Conservation (phyloP, 192 early-diverging fungal genomes). For the Linnemannia hyalina region DNA sequence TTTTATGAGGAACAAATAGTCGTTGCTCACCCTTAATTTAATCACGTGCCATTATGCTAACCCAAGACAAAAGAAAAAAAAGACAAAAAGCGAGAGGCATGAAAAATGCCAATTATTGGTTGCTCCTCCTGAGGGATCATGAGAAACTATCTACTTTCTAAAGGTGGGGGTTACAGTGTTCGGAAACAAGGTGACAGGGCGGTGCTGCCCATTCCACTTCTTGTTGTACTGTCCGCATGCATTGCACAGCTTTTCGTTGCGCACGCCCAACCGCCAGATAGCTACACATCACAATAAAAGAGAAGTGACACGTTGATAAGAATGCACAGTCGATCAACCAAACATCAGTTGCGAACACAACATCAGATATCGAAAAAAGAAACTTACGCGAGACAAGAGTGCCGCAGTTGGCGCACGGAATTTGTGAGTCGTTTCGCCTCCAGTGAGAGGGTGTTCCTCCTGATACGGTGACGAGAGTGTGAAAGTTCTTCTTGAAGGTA, state of each 20-base stretch:
- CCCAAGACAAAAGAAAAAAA: neutral
- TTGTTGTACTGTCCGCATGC: conserved; percentile 53
- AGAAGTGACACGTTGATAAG: neutral
- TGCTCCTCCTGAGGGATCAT: neutral
- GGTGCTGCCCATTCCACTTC: conserved; percentile 49
- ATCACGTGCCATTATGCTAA: neutral
- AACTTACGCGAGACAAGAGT: conserved; percentile 49
- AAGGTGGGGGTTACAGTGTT: conserved; percentile 36
- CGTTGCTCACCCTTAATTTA: neutral
- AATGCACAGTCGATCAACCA: too few species aligned
- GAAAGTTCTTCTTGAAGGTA: conserved; percentile 50
- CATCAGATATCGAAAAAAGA: neutral
- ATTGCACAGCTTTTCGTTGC: conserved; percentile 52
- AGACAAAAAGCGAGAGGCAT: neutral
- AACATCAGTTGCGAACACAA: neutral
- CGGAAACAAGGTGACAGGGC: conserved; percentile 38
- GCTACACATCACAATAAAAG: conserved; percentile 11
- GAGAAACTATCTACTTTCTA: conserved; percentile 32
- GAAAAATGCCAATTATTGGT: conserved; percentile 1
- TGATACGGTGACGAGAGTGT: conserved; percentile 26
- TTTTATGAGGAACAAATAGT: conserved; percentile 12
- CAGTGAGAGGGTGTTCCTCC: conserved; percentile 47
- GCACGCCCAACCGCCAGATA: conserved; percentile 44
- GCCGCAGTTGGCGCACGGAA: conserved; percentile 46
- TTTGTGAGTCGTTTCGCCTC: conserved; percentile 47